These are phyloP conservation scores for Tylopilus felleus DNA, from an alignment of 768 basidiomycete species.

Conservation along the genomic window DNA sequence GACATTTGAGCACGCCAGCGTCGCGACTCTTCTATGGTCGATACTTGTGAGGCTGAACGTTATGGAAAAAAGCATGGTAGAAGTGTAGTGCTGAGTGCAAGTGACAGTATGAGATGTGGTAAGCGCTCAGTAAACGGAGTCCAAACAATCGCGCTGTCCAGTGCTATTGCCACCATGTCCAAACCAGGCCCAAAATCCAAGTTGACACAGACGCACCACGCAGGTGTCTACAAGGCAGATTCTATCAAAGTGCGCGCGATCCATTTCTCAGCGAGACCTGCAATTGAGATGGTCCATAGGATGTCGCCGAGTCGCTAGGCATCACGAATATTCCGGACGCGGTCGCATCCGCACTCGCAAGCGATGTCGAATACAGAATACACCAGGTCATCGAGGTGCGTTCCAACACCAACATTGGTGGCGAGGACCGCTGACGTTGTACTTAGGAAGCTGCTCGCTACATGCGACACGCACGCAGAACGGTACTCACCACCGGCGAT, in stretches of 20 bases:
- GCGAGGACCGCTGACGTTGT: background rate
- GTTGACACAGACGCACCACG: constrained; percentile 44
- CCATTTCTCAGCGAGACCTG: constrained; percentile 7
- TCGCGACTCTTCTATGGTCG: no score
- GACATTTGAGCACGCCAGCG: background rate
- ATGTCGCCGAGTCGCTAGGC: constrained; percentile 85
- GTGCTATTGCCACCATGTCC: constrained; percentile 23
- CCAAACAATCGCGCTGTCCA: background rate
- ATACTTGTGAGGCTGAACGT: background rate
- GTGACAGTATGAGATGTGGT: background rate
- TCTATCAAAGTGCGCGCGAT: constrained; percentile 51
- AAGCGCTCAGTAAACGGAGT: background rate
- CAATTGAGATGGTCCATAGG: constrained; percentile 44
- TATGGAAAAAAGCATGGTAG: background rate
- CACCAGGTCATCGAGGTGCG: constrained; percentile 90
- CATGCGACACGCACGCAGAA: constrained; percentile 91
- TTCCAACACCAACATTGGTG: background rate
- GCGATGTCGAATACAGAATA: constrained; percentile 95
- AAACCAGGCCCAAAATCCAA: constrained; percentile 49
- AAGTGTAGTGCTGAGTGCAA: no score
- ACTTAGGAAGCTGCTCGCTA: constrained; percentile 88
- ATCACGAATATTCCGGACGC: constrained; percentile 71
- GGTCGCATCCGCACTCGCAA: constrained; percentile 82
- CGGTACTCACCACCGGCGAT: constrained; percentile 85
- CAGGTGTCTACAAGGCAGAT: constrained; percentile 63